phyloP scores from a whole-genome alignment of 1,139 yeast genomes.

The Sporopachydermia cereana region DNA sequence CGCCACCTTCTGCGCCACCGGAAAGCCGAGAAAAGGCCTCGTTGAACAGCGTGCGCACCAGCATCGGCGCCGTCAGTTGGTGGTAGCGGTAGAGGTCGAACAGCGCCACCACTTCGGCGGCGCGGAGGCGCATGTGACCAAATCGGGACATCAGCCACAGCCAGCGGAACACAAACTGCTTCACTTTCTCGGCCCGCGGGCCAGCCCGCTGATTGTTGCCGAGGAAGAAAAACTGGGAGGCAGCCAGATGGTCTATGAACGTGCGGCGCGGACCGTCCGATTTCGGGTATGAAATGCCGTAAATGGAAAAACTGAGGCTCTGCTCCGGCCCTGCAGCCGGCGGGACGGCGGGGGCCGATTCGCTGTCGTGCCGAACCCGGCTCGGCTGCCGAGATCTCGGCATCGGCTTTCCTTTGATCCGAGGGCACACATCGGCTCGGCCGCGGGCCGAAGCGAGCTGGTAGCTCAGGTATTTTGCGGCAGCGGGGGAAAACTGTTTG shows the following conservation, averaged over 20 bases:
- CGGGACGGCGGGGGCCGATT: background rate
- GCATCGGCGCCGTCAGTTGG: background rate
- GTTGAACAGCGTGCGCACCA: background rate
- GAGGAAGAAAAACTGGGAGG: background rate
- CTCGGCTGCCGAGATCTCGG: constrained; percentile 1
- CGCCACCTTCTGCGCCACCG: background rate
- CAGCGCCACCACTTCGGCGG: background rate
- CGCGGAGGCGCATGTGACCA: background rate
- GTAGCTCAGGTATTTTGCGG: background rate
- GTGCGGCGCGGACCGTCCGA: background rate
- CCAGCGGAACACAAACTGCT: constrained; percentile 5
- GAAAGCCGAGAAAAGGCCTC: background rate
- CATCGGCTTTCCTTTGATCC: background rate
- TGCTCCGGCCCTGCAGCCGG: background rate
- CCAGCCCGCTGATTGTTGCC: background rate
- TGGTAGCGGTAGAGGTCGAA: constrained; percentile 4
- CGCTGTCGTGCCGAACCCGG: background rate
- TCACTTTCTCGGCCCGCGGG: background rate
- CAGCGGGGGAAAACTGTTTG: background rate
- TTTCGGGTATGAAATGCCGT: background rate
- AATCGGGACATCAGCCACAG: background rate
- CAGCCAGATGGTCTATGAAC: background rate
- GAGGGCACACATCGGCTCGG: background rate
- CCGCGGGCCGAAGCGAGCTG: background rate
- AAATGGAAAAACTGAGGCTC: background rate